Evolutionary conservation across 2,329 filamentous ascomycete species (phyloP).

Genomic region (Fusarium continuum): DNA sequence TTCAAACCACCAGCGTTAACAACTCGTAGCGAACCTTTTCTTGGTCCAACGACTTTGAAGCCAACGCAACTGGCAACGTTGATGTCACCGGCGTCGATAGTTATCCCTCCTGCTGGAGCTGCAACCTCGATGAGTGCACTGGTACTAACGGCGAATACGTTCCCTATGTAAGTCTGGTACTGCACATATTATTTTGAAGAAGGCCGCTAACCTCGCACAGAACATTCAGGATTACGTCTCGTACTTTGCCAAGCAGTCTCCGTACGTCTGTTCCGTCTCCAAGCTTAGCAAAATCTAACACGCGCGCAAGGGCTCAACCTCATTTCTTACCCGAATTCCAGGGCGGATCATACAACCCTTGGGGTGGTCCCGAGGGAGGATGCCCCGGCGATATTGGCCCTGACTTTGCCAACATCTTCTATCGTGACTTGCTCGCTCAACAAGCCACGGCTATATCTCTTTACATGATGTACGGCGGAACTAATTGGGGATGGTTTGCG

Average conservation of each 20-base stretch:
- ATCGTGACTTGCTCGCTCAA: constrained; percentile 68
- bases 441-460: constrained; percentile 67
- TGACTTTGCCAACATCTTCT: constrained; percentile 71
- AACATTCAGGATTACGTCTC: constrained; percentile 43
- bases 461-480: constrained; percentile 73
- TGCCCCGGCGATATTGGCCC: constrained; percentile 63
- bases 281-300: neutral
- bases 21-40: constrained; percentile 45
- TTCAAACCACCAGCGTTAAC: constrained; percentile 33
- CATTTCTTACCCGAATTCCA: constrained; percentile 44
- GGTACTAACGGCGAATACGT: constrained; percentile 67
- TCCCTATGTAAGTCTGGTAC: constrained; percentile 55
- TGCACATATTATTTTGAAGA: neutral
- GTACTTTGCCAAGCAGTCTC: constrained; percentile 43
- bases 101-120: constrained; percentile 69
- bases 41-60: constrained; percentile 67
- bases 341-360: constrained; percentile 62
- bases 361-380: constrained; percentile 67
- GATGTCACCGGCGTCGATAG: constrained; percentile 63
- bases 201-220: neutral
- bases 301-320: constrained; percentile 17
- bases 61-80: constrained; percentile 63
- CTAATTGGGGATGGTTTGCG: constrained; percentile 69
- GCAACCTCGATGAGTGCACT: constrained; percentile 68
- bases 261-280: constrained; percentile 1